Conservation (phyloP, 345 rosid species). For the Salix arbutifolia region DNA sequence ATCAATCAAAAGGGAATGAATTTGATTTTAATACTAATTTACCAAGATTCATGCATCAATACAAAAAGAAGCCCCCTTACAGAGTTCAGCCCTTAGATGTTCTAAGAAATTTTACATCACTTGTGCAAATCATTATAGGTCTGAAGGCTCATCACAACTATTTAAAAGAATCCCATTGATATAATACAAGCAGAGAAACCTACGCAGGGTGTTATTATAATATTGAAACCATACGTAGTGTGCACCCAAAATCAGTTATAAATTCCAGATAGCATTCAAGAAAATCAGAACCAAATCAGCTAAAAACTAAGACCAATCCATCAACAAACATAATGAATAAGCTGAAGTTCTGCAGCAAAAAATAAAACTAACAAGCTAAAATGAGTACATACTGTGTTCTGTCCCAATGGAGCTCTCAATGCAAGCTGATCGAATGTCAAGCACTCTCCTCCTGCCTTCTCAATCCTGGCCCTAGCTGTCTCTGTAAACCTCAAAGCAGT, state of each 20-base stretch:
- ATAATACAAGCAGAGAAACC: not conserved
- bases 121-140: conserved; percentile 19
- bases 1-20: not conserved
- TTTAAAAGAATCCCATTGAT: not conserved
- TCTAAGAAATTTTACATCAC: conserved; percentile 14
- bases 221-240: not conserved
- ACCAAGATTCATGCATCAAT: not conserved
- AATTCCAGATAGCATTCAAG: not conserved
- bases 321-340: not conserved
- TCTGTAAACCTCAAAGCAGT: conserved; percentile 86
- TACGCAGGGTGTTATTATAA: not conserved
- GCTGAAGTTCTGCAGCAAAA: no score
- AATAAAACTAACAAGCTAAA: not conserved
- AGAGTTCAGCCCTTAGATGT: conserved; percentile 24
- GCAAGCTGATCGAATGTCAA: conserved; percentile 92
- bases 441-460: conserved; percentile 96
- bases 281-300: not conserved
- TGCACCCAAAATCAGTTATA: not conserved
- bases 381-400: conserved; percentile 63
- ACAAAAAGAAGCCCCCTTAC: not conserved
- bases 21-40: not conserved
- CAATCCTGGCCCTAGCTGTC: conserved; percentile 87
- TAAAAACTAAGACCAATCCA: not conserved
- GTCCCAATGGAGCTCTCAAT: conserved; percentile 85
- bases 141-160: conserved; percentile 17